These are phyloP conservation scores for Vitis rupestris DNA, from an alignment of 164 flowering plant genomes.

Conservation along the genomic window DNA sequence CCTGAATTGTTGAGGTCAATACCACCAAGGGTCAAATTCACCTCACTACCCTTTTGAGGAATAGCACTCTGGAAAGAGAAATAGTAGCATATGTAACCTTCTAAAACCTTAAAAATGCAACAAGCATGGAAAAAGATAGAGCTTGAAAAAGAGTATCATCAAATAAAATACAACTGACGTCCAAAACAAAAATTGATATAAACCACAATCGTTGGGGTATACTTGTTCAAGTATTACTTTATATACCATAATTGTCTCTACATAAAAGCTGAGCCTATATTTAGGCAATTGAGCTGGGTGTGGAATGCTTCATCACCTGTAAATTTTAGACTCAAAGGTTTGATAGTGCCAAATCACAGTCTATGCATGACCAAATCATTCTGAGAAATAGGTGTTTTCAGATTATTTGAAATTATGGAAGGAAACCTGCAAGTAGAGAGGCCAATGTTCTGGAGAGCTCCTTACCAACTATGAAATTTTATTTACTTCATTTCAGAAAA, in stretches of 20 bases:
- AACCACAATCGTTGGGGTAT: background rate
- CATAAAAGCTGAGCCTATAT: background rate
- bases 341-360: background rate
- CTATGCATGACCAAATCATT: background rate
- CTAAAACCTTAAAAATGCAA: background rate
- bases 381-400: too few species aligned
- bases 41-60: constrained; percentile 79
- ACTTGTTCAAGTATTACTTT: background rate
- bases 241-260: background rate
- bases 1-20: constrained; percentile 99
- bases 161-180: background rate
- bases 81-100: constrained; percentile 5
- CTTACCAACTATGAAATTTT: too few species aligned
- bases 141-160: background rate
- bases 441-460: too few species aligned
- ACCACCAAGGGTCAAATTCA: constrained; percentile 93
- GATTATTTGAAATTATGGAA: too few species aligned
- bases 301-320: background rate
- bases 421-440: too few species aligned
- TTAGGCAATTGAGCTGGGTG: background rate
- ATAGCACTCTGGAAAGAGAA: constrained; percentile 57
- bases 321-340: background rate
- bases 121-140: background rate
- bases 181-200: background rate
- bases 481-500: too few species aligned